Evolutionary conservation across 1,284 basidiomycete genomes (phyloP), one percentile per base, ranked within the genome.

Genomic region (Hymenochaete sp.): DNA sequence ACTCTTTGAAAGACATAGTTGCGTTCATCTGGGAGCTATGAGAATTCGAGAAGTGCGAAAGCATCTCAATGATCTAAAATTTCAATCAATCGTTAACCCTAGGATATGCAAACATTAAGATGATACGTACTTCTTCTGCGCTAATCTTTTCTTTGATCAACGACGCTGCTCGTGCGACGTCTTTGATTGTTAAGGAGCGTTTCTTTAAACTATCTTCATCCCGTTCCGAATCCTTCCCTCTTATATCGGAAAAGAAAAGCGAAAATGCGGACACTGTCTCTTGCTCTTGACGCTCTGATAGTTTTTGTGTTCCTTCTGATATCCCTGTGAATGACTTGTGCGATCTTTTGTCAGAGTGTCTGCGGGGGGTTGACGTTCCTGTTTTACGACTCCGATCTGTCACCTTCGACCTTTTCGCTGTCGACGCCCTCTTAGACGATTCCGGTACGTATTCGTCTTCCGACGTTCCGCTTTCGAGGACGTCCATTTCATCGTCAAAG

Each of bases 41-140:
- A 75, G 1, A n/a, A n/a, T n/a, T n/a, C n/a, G 85, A 84, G 57
- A 85, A 88, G 40, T 70, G 68, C 22, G 74, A 70, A 1, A 88
- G 64, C 83, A 88, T 87, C 49, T 85, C 82, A 2, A 80, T 53
- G 53, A 82, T 78, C 84, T 88, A 52, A 36, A 25, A 13, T 9
- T 28, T 33, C 27, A 46, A 5, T 18, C 22, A 28, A 31, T 18
- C 14, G 31, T 35, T 27, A n/a, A 45, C 22, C 31, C 48, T 31
- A 42, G 32, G 18, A 42, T 47, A 22, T 29, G 4, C 3, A 13
- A 40, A 31, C 14, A 42, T 35, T 28, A 19, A 9, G 33, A 1
- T 13, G 18, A 31, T 31, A 59, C 71, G 41, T 48, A 82, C 82
- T 66, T 88, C 79, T 25, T 85, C 79, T 0, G 74, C 67, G 46